These are phyloP conservation scores for Perkinsus marinus DNA, from an alignment of 169 alveolate species.

Conservation along the genomic window DNA sequence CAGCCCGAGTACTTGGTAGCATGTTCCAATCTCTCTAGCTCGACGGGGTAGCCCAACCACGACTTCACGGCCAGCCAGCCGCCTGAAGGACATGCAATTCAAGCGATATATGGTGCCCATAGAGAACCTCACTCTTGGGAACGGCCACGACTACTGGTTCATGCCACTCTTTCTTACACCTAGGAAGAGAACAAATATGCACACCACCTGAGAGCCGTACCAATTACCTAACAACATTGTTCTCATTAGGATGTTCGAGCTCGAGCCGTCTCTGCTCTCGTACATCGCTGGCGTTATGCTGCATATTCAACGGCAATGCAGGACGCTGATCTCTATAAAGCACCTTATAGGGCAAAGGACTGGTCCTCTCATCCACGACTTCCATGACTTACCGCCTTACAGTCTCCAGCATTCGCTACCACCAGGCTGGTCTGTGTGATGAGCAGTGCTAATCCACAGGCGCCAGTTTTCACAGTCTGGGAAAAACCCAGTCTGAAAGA, in stretches of 20 bases:
- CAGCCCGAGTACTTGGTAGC: background rate
- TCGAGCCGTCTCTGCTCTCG: constrained; percentile 12
- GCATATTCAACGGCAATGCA: constrained; percentile 17
- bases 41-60: background rate
- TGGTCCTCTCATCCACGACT: background rate
- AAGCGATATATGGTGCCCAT: background rate
- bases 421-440: background rate
- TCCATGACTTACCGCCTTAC: constrained; percentile 16
- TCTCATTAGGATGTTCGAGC: constrained; percentile 28
- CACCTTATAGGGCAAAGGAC: background rate
- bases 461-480: background rate
- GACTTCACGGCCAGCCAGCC: background rate
- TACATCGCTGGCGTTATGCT: constrained; percentile 24
- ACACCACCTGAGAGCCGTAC: background rate
- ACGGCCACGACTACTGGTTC: background rate
- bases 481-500: background rate
- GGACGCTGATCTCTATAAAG: background rate
- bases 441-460: background rate
- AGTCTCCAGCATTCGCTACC: constrained; percentile 31
- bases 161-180: background rate
- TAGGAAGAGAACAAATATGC: background rate
- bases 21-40: background rate
- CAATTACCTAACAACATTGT: constrained; percentile 11
- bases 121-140: background rate
- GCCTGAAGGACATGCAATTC: background rate